Base-by-base conservation (phyloP, 202 grass and related monocot genomes). In the Zizania palustris region DNA sequence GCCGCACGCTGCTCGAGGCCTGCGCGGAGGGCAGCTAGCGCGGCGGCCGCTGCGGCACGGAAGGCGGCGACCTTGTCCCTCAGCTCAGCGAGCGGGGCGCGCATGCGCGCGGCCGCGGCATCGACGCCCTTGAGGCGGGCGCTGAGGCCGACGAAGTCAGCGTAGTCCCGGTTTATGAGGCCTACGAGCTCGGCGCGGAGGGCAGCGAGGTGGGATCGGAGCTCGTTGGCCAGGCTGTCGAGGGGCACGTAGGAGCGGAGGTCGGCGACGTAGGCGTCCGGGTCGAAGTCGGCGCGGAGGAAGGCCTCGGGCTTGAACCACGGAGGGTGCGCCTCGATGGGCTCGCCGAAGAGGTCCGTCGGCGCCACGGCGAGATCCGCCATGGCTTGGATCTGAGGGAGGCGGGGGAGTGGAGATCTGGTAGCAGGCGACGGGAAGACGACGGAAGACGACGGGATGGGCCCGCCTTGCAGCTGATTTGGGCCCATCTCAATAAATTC, bases 121-220 rank as follows among this genome's bases (percentile, higher is more conserved):
- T 93, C 92, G 44, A 93, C 96, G 59, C 91, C 92, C 67, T 88
- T 87, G 51, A 99, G 92, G 22, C 92, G 85, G 15, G 89, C 89
- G 73, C 90, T 92, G 80, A 99, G 83, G 6, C 96, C 89, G 20
- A 99, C 87, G 75, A 99, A 99, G 80, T 99, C 92, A 0, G 92
- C 96, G 48, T 99, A 99, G 87, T 99, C 89, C 58, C 87, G 89
- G 79, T 99, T 99, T 75, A 99, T 92, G 75, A 99, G 96, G 28
- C 93, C 91, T 57, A 99, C 88, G 67, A 99, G 89, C 86, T 99
- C 92, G 71, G 92, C 84, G 40, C 91, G 86, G 67, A 99, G 96
- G 21, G 72, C 79, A 36, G 87, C 88, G n/a, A 95, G 88, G 63
- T 95, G 85, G 60, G 89, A 67, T 75, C 83, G 88, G 35, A 98